phyloP scores from a whole-genome alignment of 2,329 filamentous ascomycete species.

The Sclerotinia sclerotiorum region DNA sequence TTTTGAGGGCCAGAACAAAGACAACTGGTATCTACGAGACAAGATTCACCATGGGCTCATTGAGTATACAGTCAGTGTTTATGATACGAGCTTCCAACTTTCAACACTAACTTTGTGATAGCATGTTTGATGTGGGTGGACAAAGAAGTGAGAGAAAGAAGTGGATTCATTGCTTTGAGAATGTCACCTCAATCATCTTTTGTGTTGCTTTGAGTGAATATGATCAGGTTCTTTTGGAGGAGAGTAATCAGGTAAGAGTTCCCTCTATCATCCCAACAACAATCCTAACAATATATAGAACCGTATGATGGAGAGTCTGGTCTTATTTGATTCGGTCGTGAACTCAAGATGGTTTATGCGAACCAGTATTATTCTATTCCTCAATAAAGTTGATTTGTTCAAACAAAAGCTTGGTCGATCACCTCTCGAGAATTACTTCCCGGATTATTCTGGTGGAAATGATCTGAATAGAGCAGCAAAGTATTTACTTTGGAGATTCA shows the following conservation, averaged over 20 bases:
- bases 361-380: constrained; percentile 96
- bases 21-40: constrained; percentile 99
- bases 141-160: constrained; percentile 98
- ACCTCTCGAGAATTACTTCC: constrained; percentile 91
- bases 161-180: constrained; percentile 99
- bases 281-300: constrained; percentile 60
- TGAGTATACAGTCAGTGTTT: constrained; percentile 88
- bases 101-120: constrained; percentile 44
- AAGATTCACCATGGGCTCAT: constrained; percentile 94
- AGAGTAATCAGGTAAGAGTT: constrained; percentile 83
- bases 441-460: constrained; percentile 95
- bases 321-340: constrained; percentile 96
- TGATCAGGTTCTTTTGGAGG: constrained; percentile 93
- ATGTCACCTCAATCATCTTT: constrained; percentile 99
- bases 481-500: constrained; percentile 97
- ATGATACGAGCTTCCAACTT: not conserved
- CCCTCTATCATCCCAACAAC: not conserved
- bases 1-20: constrained; percentile 92
- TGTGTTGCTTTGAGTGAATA: constrained; percentile 98
- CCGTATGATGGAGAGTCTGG: constrained; percentile 97
- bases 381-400: constrained; percentile 99
- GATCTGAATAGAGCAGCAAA: constrained; percentile 98
- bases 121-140: constrained; percentile 99
- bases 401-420: constrained; percentile 89
- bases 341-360: constrained; percentile 99